These are phyloP conservation scores for Blepharisma undulans DNA, from an alignment of 169 alveolate genomes.

Conservation along the genomic window DNA sequence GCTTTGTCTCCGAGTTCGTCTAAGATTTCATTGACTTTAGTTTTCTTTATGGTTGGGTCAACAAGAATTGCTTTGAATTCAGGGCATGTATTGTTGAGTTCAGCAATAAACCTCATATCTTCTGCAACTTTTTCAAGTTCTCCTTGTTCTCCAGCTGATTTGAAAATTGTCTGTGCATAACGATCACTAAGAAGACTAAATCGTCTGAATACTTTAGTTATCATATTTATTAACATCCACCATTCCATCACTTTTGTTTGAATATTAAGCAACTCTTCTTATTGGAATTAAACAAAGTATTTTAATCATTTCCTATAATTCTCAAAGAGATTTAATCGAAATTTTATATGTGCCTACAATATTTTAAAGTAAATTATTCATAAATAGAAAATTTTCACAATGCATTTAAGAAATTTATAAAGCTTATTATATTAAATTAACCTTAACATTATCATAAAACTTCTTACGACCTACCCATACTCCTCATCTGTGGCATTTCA, in stretches of 20 bases:
- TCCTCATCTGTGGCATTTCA: not conserved
- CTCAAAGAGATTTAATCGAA: not conserved
- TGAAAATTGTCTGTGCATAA: slow-evolving; percentile 27
- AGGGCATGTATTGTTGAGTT: not conserved
- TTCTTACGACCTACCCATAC: not conserved
- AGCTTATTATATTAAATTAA: not conserved
- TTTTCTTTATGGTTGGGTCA: slow-evolving; percentile 33
- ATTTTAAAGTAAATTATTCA: not conserved
- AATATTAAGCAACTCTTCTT: not conserved
- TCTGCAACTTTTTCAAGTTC: slow-evolving; percentile 1
- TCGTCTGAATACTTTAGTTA: not conserved
- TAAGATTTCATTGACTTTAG: not conserved
- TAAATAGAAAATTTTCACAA: too few relatives aligned
- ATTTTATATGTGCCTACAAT: not conserved
- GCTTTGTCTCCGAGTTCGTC: slow-evolving; percentile 25
- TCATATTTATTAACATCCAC: not conserved
- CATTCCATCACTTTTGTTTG: not conserved
- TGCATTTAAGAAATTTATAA: not conserved
- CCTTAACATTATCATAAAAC: not conserved
- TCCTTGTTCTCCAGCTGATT: not conserved
- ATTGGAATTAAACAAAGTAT: not conserved
- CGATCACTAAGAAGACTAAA: slow-evolving; percentile 23
- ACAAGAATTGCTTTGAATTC: slow-evolving; percentile 29
- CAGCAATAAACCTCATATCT: slow-evolving; percentile 15
- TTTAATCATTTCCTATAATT: not conserved